A percentile compares a stretch with the other conserved stretches of the same genome.
phyloP scores from a whole-genome alignment of 805 yeast species.

The Kazachstania martiniae region DNA sequence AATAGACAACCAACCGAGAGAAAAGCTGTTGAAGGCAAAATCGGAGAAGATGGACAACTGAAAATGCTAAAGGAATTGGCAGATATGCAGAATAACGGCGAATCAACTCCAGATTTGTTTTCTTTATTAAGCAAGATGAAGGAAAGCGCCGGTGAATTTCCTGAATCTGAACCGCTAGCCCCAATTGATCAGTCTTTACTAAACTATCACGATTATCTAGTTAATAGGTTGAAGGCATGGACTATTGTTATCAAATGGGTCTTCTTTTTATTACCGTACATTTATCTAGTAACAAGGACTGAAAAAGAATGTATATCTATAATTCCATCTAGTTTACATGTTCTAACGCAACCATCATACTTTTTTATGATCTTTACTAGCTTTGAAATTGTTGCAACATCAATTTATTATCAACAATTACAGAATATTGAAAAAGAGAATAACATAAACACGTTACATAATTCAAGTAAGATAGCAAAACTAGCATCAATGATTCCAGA shows the following conservation, averaged over 20 bases:
- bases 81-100: conserved; percentile 12
- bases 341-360: conserved; percentile 17
- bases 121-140: conserved; percentile 17
- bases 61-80: conserved; percentile 23
- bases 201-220: conserved; percentile 19
- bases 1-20: background rate
- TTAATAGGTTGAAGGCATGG: conserved; percentile 23
- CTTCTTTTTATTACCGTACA: conserved; percentile 20
- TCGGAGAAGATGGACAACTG: conserved; percentile 12
- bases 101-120: conserved; percentile 18
- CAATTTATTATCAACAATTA: conserved; percentile 23
- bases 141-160: conserved; percentile 1
- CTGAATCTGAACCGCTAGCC: conserved; percentile 5
- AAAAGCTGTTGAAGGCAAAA: background rate
- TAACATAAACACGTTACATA: conserved; percentile 19
- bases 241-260: conserved; percentile 25
- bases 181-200: conserved; percentile 18
- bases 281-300: conserved; percentile 18
- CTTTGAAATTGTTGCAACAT: conserved; percentile 26
- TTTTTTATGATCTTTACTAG: conserved; percentile 27
- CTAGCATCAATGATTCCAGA: conserved; percentile 26
- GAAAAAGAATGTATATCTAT: conserved; percentile 2
- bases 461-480: conserved; percentile 21
- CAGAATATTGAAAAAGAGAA: conserved; percentile 18
- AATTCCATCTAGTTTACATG: conserved; percentile 2